Base-by-base conservation (phyloP, 1,284 basidiomycete genomes). In the Sanghuangporus weigelae region DNA sequence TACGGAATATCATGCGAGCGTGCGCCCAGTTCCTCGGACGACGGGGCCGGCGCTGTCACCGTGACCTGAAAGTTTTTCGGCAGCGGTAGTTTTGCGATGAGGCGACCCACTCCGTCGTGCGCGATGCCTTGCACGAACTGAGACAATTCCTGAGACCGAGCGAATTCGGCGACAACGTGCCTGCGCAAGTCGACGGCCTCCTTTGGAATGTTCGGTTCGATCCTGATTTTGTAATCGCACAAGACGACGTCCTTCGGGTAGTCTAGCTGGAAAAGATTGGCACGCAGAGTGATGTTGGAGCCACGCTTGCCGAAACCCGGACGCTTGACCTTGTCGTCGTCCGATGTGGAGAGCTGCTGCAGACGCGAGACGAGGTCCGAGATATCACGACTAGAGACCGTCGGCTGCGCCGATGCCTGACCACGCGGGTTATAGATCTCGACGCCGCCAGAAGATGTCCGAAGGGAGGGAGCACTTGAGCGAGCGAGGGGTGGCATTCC, bases 251-350 rank as follows among this genome's bases (percentile, higher is more conserved):
- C 76, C 57, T 81, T 79, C 0, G 81, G 79, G 23, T 84, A 71
- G 38, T 72, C 78, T 21, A 89, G 70, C 0, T 85, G 67, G 70
- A 89, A 90, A 72, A 90, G 89, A 70, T 91, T 92, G 44, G 87
- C 77, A 0, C 89, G 80, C 7, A 90, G 72, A 0, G 73, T 79
- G 57, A 85, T 80, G 0, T 76, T 62, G 2, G 64, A 77, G 2
- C 90, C 90, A 1, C 74, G 69, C 0, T 80, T 87, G 8, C 89
- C 89, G 67, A 78, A 91, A 0, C 85, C 85, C 0, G 89, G 87
- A 8, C 89, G 82, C 2, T 83, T 38, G 49, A 26, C 57, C 31
- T 12, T n/a, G 19, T 21, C 59, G 12, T 12, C 11, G 7, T 7
- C 50, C 10, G 71, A 63, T 1, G 73, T 68, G 12, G 55, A 57